Percentiles rank a stretch among this genome's conserved stretches.
These are phyloP conservation scores for Globisporangium recalcitrans DNA, from an alignment of 352 stramenopile species.

Conservation along the genomic window DNA sequence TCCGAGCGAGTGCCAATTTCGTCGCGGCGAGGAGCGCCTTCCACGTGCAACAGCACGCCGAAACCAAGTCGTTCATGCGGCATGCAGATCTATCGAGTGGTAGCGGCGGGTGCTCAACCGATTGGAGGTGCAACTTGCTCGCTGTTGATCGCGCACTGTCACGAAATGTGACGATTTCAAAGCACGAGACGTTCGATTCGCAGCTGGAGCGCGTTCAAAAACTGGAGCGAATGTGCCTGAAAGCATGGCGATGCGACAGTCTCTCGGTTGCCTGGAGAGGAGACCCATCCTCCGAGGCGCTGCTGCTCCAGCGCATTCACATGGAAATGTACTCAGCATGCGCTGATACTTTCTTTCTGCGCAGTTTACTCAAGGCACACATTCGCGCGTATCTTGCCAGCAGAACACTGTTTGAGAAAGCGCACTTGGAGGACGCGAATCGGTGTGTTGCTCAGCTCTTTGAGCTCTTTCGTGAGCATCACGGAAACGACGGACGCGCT, in stretches of 20 bases:
- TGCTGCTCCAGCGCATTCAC: constrained; percentile 54
- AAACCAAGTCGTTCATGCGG: constrained; percentile 23
- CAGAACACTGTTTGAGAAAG: constrained; percentile 22
- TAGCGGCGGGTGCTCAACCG: constrained; percentile 1
- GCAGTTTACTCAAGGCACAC: constrained; percentile 45
- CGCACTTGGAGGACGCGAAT: constrained; percentile 35
- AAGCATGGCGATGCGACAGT: constrained; percentile 50
- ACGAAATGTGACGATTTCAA: constrained; percentile 26
- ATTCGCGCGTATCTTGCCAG: constrained; percentile 35
- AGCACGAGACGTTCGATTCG: constrained; percentile 31
- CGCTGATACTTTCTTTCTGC: constrained; percentile 49
- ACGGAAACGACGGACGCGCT: constrained; percentile 11
- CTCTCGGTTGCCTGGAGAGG: constrained; percentile 28
- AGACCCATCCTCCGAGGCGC: constrained; percentile 41
- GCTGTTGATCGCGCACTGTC: constrained; percentile 36
- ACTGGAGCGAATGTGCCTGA: constrained; percentile 59
- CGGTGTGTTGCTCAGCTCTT: constrained; percentile 27
- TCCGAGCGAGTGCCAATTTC: constrained; percentile 27
- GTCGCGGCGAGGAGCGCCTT: constrained; percentile 21
- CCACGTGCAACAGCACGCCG: constrained; percentile 18
- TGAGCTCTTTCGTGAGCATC: constrained; percentile 25
- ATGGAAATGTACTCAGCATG: constrained; percentile 34
- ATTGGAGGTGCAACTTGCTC: constrained; percentile 23
- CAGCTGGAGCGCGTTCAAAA: constrained; percentile 44
- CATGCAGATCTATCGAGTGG: constrained; percentile 16